Base-by-base conservation (phyloP, 169 alveolate genomes). In the Cryptosporidium sp. region DNA sequence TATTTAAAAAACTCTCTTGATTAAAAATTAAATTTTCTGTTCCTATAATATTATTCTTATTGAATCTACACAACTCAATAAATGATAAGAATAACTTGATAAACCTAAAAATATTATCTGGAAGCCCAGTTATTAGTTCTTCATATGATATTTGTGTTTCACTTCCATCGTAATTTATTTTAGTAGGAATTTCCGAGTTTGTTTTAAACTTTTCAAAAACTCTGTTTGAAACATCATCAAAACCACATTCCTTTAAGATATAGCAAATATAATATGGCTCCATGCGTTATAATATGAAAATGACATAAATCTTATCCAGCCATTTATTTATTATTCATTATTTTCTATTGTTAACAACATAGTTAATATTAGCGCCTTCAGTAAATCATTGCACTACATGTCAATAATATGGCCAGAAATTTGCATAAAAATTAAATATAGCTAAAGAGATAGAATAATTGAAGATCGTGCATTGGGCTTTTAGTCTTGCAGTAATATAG, bases 221-320 rank as follows among this genome's bases (percentile, higher is more conserved):
- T 4, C 10, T 45, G 51, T 59, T 67, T 80, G 89, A 80, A 52
- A 65, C 68, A 23, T 80, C 89, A 18, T 80, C 75, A 6, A 80
- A 58, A 62, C 89, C 89, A 80, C 26, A 80, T 45, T 65, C 18
- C 21, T 80, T 58, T 3, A 80, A 45, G 26, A 80, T 18, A 59
- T 43, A 21, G 26, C 89, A 80, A 18, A 80, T 59, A 18, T 58
- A 41, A 65, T 37, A 80, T 37, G 65, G 74, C 67, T 55, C 67
- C 67, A 55, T 55, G 29, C 21, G 16, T 55, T 14, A 8, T 55
- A 23, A 55, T 55, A n/a, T 21, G 35, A 55, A 55, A 55, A n/a
- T 55, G 67, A n/a, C 55, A 26, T 55, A 12, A 16, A n/a, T 26
- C 37, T 55, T 23, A 26, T 10, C 37, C 35, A 23, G 67, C 35